Percentiles rank a stretch among this genome's conserved stretches.
phyloP scores from a whole-genome alignment of 2,329 filamentous ascomycete species.

The Gaeumannomyces sp. region DNA sequence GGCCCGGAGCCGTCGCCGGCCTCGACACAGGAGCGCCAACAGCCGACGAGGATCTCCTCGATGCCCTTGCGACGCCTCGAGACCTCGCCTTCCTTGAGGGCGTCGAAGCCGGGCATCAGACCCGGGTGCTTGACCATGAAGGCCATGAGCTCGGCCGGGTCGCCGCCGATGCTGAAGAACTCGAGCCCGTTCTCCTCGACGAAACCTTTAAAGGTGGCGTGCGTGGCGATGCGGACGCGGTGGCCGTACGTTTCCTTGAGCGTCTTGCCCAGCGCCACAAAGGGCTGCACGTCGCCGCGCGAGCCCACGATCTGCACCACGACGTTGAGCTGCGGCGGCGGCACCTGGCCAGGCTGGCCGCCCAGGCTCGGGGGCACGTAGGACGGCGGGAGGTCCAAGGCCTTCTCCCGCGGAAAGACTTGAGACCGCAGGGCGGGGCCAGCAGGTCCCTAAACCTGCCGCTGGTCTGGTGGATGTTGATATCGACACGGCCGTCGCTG shows the following conservation, averaged over 20 bases:
- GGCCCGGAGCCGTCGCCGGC: slow-evolving; percentile 11
- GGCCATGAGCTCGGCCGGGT: slow-evolving; percentile 71
- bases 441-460: slow-evolving; percentile 61
- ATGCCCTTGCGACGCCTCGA: slow-evolving; percentile 69
- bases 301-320: slow-evolving; percentile 72
- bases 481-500: slow-evolving; percentile 69
- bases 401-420: slow-evolving; percentile 23
- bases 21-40: slow-evolving; percentile 82
- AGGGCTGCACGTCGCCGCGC: slow-evolving; percentile 70
- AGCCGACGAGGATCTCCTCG: slow-evolving; percentile 72
- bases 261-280: slow-evolving; percentile 61
- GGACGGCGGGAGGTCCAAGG: slow-evolving; percentile 46
- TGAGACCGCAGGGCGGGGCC: slow-evolving; percentile 53
- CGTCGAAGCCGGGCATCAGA: slow-evolving; percentile 75
- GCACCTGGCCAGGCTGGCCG: slow-evolving; percentile 51
- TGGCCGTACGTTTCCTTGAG: slow-evolving; percentile 62
- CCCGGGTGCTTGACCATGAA: slow-evolving; percentile 91
- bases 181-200: slow-evolving; percentile 66
- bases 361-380: slow-evolving; percentile 71
- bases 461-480: slow-evolving; percentile 69
- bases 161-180: slow-evolving; percentile 71
- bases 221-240: slow-evolving; percentile 67
- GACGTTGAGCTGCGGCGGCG: slow-evolving; percentile 57
- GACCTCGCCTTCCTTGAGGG: slow-evolving; percentile 70
- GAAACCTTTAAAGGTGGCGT: slow-evolving; percentile 61